phyloP scores from a whole-genome alignment of 164 flowering plant genomes.

The Aristolochia californica region DNA sequence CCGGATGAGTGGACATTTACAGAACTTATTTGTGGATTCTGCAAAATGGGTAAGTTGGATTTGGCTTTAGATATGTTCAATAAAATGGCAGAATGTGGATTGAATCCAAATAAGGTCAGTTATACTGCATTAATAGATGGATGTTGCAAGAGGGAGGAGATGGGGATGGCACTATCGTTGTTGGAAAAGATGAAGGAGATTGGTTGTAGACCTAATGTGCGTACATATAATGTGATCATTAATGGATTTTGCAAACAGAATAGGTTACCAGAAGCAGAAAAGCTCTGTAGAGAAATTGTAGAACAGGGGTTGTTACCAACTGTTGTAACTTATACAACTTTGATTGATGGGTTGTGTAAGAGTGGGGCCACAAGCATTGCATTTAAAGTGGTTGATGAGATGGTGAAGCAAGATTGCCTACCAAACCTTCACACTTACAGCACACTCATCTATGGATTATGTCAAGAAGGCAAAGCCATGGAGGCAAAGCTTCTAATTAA shows the following conservation, averaged over 20 bases:
- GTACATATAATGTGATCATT: constrained; percentile 58
- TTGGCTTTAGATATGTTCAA: constrained; percentile 29
- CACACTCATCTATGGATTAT: constrained; percentile 52
- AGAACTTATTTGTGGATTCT: constrained; percentile 62
- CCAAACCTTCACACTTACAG: constrained; percentile 61
- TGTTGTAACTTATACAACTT: constrained; percentile 60
- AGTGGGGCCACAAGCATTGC: constrained; percentile 48
- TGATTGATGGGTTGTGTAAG: constrained; percentile 58
- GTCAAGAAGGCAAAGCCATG: constrained; percentile 55
- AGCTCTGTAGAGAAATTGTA: constrained; percentile 29
- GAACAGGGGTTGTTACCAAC: constrained; percentile 51
- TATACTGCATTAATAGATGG: constrained; percentile 71
- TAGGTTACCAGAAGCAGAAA: constrained; percentile 34
- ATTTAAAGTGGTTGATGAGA: constrained; percentile 44
- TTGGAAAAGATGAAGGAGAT: constrained; percentile 40
- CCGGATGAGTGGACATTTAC: constrained; percentile 73
- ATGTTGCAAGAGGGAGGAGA: constrained; percentile 46
- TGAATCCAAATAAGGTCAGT: constrained; percentile 38
- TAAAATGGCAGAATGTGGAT: constrained; percentile 43
- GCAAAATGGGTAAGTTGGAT: constrained; percentile 45
- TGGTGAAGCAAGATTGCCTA: constrained; percentile 36
- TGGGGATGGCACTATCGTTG: constrained; percentile 43
- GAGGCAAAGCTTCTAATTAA: constrained; percentile 46
- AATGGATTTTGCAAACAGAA: constrained; percentile 42
- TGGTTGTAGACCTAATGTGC: constrained; percentile 34